These are phyloP conservation scores for Polygonum maritimum DNA, from an alignment of 148 eudicot genomes.

Conservation along the genomic window DNA sequence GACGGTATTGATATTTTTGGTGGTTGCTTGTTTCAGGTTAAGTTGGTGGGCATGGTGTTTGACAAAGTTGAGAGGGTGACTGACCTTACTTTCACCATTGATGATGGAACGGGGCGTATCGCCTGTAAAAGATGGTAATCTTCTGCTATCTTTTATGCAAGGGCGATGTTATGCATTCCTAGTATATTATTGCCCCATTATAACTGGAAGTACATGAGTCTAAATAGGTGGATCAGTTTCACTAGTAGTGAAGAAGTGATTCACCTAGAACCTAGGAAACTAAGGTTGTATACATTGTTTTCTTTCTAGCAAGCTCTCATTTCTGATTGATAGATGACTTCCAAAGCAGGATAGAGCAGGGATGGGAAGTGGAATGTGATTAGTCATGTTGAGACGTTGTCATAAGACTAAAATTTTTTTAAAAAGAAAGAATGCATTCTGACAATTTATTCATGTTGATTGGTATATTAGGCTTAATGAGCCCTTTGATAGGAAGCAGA, in stretches of 20 bases:
- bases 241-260: neutral
- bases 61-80: constrained; percentile 38
- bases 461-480: constrained; percentile 57
- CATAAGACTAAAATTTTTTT: neutral
- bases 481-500: constrained; percentile 62
- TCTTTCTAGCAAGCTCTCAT: neutral
- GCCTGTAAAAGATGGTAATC: constrained; percentile 53
- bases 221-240: no score
- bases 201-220: neutral
- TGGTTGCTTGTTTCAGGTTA: constrained; percentile 30
- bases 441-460: neutral
- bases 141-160: neutral
- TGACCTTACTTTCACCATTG: constrained; percentile 45
- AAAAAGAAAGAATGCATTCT: neutral
- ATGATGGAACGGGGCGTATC: constrained; percentile 61
- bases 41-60: constrained; percentile 42
- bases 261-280: neutral
- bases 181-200: neutral
- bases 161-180: neutral
- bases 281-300: neutral
- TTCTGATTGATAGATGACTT: neutral
- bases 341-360: neutral
- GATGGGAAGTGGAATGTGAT: neutral
- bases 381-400: neutral
- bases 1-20: neutral